phyloP scores from a whole-genome alignment of 2,329 filamentous ascomycete genomes.

The Zelopaecilomyces penicillatus region DNA sequence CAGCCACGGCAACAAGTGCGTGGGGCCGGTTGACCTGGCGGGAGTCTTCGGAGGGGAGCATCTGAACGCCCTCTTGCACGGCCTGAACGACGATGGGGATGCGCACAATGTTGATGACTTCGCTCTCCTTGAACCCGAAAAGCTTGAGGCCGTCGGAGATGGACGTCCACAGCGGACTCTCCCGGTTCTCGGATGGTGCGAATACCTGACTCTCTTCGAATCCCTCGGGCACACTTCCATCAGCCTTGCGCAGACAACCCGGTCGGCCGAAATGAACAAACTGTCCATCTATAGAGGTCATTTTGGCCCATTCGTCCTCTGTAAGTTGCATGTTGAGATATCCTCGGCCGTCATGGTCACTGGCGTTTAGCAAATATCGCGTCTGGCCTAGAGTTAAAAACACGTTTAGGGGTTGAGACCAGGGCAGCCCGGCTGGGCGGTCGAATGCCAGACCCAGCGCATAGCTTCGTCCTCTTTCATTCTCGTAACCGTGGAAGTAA shows the following conservation, averaged over 20 bases:
- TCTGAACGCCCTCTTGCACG: constrained; percentile 23
- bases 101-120: constrained; percentile 27
- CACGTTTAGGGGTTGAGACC: constrained; percentile 27
- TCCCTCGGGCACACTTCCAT: constrained; percentile 22
- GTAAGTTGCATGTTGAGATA: constrained; percentile 30
- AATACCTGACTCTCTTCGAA: constrained; percentile 23
- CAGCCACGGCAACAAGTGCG: constrained; percentile 25
- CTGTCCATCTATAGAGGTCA: constrained; percentile 22
- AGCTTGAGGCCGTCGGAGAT: constrained; percentile 28
- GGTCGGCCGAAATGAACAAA: constrained; percentile 26
- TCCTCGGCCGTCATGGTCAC: constrained; percentile 23
- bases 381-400: constrained; percentile 29
- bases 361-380: constrained; percentile 27
- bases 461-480: constrained; percentile 25
- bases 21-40: constrained; percentile 19
- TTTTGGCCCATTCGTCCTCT: constrained; percentile 27
- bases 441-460: constrained; percentile 27
- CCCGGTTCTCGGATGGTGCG: constrained; percentile 22
- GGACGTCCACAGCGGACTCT: constrained; percentile 22
- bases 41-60: constrained; percentile 18
- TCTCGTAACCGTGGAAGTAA: constrained; percentile 26
- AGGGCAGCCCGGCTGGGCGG: constrained; percentile 23
- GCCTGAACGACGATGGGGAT: constrained; percentile 29
- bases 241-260: constrained; percentile 19
- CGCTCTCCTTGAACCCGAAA: constrained; percentile 27